phyloP scores from a whole-genome alignment of 1,284 basidiomycete species.

The Tausonia pullulans region DNA sequence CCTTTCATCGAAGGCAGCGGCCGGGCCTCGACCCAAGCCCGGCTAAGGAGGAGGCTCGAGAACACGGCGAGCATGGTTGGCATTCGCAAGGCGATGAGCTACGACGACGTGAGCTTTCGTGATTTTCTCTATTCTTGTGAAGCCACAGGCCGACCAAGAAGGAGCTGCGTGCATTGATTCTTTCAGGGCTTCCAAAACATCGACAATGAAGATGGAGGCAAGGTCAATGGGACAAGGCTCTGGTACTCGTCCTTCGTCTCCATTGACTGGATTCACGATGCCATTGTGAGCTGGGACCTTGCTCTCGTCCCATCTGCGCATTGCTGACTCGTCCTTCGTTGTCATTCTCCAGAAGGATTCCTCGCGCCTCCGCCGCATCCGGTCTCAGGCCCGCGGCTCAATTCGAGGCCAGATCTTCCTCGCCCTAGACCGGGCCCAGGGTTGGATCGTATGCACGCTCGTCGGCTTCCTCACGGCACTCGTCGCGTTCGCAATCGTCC shows the following conservation, averaged over 20 bases:
- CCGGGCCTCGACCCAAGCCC: too few relatives aligned
- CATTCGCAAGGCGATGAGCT: not conserved
- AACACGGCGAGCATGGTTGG: slow-evolving; percentile 7
- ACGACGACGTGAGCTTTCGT: slow-evolving; percentile 5
- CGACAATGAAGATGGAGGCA: slow-evolving; percentile 37
- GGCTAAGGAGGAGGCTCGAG: not conserved
- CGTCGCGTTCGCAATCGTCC: slow-evolving; percentile 76
- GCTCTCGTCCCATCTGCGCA: not conserved
- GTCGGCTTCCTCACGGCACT: slow-evolving; percentile 73
- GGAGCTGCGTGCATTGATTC: not conserved
- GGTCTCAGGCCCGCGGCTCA: slow-evolving; percentile 50
- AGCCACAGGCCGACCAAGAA: not conserved
- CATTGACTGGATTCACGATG: slow-evolving; percentile 85
- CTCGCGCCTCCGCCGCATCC: slow-evolving; percentile 56
- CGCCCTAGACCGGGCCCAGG: slow-evolving; percentile 65
- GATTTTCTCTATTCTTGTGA: too few relatives aligned
- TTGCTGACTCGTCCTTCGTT: not conserved
- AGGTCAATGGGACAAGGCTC: slow-evolving; percentile 71
- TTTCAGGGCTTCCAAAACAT: not conserved
- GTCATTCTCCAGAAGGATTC: slow-evolving; percentile 52
- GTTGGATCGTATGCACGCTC: slow-evolving; percentile 77
- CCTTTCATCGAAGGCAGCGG: too few relatives aligned
- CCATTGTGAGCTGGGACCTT: slow-evolving; percentile 28
- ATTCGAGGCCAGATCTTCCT: slow-evolving; percentile 59
- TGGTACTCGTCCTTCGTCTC: slow-evolving; percentile 82